Base-by-base conservation (phyloP, 1,284 basidiomycete genomes). In the Cerrena zonata region DNA sequence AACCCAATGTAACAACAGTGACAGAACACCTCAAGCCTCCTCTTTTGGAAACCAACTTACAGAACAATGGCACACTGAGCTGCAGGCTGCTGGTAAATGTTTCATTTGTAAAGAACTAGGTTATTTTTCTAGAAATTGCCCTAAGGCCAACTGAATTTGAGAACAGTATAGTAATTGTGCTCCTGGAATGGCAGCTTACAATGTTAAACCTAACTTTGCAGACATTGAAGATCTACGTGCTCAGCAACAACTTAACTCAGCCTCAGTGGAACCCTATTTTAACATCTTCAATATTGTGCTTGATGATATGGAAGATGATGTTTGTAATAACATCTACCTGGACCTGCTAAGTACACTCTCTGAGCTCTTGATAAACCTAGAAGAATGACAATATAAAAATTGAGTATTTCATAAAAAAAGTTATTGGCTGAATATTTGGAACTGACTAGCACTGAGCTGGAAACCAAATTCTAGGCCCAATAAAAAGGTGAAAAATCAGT, bases 21-120 rank as follows among this genome's bases (percentile, higher is more conserved):
- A 15, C 30, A 15, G 30, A 15, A 15, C 30, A 34, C 30, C 30
- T 7, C 15, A 7, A 34, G n/a, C 30, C 7, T 7, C 30, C 30
- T 34, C 30, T 7, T 34, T 7, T 34, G 30, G 18, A 22, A 5
- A 34, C 51, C 11, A n/a, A n/a, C n/a, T n/a, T n/a, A 44, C 50
- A 5, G 48, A 55, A 7, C 42, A 48, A n/a, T 47, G 55, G 26
- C 41, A 34, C 3, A 26, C 34, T 1, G 56, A 59, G 13, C 47
- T 54, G 3, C 3, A n/a, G 0, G 48, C 50, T 1, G 49, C 50
- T 2, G 53, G 50, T 0, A 54, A 54, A 23, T 59, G 58, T 26
- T 57, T 54, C 49, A 21, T 39, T 10, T 57, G 56, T 25, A 43
- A 49, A 10, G 48, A 57, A 39, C 15, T 49, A 0, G 52, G 54